Evolutionary conservation across 208 protist genomes (phyloP).

Genomic region (Endotrypanum monterogeii): DNA sequence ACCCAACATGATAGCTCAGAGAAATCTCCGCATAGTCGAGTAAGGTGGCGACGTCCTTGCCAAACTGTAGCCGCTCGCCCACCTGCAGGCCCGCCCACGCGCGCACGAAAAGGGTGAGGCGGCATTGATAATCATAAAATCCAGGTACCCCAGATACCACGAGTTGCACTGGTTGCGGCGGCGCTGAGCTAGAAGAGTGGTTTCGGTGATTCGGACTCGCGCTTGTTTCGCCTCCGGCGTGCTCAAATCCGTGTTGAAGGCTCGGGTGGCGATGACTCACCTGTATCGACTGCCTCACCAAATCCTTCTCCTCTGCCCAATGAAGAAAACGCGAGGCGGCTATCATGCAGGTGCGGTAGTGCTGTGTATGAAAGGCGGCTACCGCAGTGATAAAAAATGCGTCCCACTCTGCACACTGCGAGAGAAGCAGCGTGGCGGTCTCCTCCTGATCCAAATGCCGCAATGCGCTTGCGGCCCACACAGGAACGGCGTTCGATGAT

Average conservation of each 20-base stretch:
- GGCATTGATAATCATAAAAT: conserved; percentile 17
- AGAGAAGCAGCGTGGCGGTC: conserved; percentile 46
- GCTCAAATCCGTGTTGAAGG: neutral
- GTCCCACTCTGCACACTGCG: conserved; percentile 55
- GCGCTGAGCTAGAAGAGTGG: neutral
- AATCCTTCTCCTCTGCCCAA: neutral
- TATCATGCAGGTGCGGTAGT: conserved; percentile 66
- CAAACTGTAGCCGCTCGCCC: conserved; percentile 56
- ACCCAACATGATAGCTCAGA: conserved; percentile 42
- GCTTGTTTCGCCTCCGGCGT: neutral
- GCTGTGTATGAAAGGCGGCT: conserved; percentile 48
- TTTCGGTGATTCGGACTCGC: neutral
- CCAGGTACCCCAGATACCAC: conserved; percentile 1
- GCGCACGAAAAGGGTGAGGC: conserved; percentile 49
- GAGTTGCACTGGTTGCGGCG: neutral
- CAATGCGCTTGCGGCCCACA: conserved; percentile 10
- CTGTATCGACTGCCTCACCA: neutral
- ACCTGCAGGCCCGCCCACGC: conserved; percentile 55
- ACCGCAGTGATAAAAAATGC: conserved; percentile 61
- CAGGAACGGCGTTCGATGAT: neutral
- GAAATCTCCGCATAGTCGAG: conserved; percentile 33
- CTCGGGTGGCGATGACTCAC: neutral
- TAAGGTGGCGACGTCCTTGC: conserved; percentile 47
- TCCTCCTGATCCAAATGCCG: conserved; percentile 32
- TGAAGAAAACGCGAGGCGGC: conserved; percentile 43